Base-by-base conservation (phyloP, 176 grass and related monocot species). In the Zoysia japonica region DNA sequence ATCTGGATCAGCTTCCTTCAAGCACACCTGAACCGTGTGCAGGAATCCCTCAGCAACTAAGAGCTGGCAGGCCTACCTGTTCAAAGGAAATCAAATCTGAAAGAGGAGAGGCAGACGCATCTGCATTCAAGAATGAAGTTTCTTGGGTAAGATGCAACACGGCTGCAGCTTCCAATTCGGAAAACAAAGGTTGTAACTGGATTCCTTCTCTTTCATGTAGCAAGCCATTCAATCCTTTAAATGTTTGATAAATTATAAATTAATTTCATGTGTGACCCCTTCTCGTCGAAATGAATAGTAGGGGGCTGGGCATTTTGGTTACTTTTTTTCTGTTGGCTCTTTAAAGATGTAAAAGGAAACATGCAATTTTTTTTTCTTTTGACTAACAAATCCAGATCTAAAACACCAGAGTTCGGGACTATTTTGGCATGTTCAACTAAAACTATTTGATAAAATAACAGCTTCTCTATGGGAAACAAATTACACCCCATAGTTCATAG, bases 101-200 rank as follows among this genome's bases (percentile, higher is more conserved):
- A 20, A 82, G 11, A 78, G 15, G 67, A 60, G 67, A 81, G 2
- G 16, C 44, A 52, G 42, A 71, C 19, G 66, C 64, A 80, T 75
- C 76, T 72, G 13, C 5, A 6, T 28, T 67, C 46, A 82, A 69
- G 81, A 82, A 68, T 72, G 87, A 82, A 68, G 43, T 57, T 64
- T 80, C 72, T 61, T 57, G 67, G 77, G 78, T 67, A 68, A 82
- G 60, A 85, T 46, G 44, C 51, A 78, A 77, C 45, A 85, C 75
- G 61, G 15, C 11, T 12, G 60, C 50, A 9, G 19, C 72, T 82
- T 7, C 15, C 11, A 53, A 85, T 82, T 85, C 60, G 7, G 73
- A 81, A 78, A 73, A 36, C 20, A 85, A 80, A 89, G 83, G 87
- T 85, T 73, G 20, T 72, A 88, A 65, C 49, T 11, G 15, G 49